Evolutionary conservation across 768 basidiomycete genomes (phyloP).

Genomic region (Boletus tomentosulus): DNA sequence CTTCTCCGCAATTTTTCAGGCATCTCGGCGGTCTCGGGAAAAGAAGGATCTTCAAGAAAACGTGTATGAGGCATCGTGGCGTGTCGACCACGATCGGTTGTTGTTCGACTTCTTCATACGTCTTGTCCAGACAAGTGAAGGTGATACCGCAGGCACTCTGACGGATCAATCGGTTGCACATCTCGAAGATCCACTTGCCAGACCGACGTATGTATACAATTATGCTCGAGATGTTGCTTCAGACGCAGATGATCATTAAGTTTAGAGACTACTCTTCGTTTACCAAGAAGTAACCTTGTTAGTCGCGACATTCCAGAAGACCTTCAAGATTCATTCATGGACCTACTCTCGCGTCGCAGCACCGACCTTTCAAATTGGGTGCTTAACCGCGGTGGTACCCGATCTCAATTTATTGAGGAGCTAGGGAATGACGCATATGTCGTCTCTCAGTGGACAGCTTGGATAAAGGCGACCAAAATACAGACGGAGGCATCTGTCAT

Average conservation of each 20-base stretch:
- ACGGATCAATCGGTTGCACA: neutral
- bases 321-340: no score
- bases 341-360: no score
- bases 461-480: neutral
- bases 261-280: neutral
- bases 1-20: no score
- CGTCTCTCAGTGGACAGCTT: neutral
- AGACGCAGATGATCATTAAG: neutral
- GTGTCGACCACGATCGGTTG: constrained; percentile 8
- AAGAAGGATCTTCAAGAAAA: no score
- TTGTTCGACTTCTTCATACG: constrained; percentile 11
- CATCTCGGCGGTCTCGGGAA: no score
- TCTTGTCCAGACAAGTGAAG: neutral
- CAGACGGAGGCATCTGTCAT: neutral
- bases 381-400: neutral
- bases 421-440: no score
- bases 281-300: neutral
- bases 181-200: no score
- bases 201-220: neutral
- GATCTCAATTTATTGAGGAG: neutral
- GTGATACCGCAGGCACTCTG: neutral
- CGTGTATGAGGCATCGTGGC: neutral
- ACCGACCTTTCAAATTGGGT: neutral
- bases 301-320: no score
- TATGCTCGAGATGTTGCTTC: neutral